Base-by-base conservation (phyloP, 2,329 filamentous ascomycete genomes). In the Sphaerulina vaccinii region DNA sequence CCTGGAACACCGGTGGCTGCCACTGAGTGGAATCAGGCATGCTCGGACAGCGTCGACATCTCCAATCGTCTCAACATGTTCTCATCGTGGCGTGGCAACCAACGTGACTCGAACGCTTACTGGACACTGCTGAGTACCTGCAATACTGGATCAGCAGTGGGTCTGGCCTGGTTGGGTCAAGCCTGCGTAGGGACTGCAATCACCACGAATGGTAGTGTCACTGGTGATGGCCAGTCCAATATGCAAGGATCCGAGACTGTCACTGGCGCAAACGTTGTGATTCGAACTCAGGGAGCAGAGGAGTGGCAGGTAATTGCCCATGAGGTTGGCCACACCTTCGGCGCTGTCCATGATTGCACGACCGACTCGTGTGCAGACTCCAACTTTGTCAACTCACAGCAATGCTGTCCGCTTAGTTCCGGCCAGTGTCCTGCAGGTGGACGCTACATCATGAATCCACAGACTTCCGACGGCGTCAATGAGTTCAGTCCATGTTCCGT, bases 241-340 rank as follows among this genome's bases (percentile, higher is more conserved):
- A 74, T 75, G 2, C 69, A 69, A 27, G 73, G 71, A 23, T 81
- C 81, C 55, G 87, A 93, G 70, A 88, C 84, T 1, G 87, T 95
- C 23, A 85, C 87, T 16, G 88, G 88, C 24, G 85, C 92, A 55
- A 97, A 96, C 66, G 88, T 99, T 1, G 90, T 99, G 18, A 85
- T 93, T 21, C 83, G 83, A 58, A 95, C 90, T 0, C 45, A 56
- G 38, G 68, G 68, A 24, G 79, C 81, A 18, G 86, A 83, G 2
- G 91, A 96, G 68, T 97, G 92, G 92, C 90, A 96, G 69, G 87
- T 97, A 52, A 89, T 97, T 71, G 92, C 92, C 23, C 92, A 97
- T 68, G 92, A 97, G 71, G 85, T 86, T 2, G 92, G 91, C 1
- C 92, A 97, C 70, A 97, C 90, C 0, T 97, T 96, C 69, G 92